Conservation (phyloP, 495 filamentous ascomycete genomes). For the Penicillium steckii region DNA sequence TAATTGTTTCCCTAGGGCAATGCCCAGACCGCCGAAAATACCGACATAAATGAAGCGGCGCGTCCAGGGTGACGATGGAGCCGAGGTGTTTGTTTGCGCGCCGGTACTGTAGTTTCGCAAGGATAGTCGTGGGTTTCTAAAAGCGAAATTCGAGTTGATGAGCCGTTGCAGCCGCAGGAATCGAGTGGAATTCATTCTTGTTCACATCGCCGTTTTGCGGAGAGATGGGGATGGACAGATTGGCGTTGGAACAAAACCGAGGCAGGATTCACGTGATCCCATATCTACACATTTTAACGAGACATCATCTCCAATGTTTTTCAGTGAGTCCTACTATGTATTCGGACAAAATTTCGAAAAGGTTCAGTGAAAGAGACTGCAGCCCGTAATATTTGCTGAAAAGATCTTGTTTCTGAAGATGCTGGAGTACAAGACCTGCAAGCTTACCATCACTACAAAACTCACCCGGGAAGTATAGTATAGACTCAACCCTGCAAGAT, state of each 20-base stretch:
- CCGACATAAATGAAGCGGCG: conserved; percentile 37
- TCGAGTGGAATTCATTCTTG: conserved; percentile 32
- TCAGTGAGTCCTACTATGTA: no score
- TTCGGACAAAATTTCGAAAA: neutral
- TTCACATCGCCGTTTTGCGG: conserved; percentile 18
- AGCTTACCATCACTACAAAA: no score
- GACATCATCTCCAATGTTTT: no score
- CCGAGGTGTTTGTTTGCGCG: conserved; percentile 14
- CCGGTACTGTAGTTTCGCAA: conserved; percentile 27
- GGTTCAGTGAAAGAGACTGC: neutral
- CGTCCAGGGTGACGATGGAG: conserved; percentile 32
- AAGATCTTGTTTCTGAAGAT: no score
- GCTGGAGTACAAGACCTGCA: no score
- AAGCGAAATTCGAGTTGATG: neutral
- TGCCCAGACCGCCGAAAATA: conserved; percentile 37
- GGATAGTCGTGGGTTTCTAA: neutral
- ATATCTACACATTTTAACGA: neutral
- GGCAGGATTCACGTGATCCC: conserved; percentile 19
- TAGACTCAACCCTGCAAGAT: no score
- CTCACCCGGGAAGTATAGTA: no score
- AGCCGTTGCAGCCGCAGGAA: conserved; percentile 26
- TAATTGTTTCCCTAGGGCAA: conserved; percentile 25
- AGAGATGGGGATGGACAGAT: neutral
- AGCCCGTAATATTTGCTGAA: no score
- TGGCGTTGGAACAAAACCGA: conserved; percentile 4